Conservation (phyloP, 768 basidiomycete genomes). For the Suillus decipiens region DNA sequence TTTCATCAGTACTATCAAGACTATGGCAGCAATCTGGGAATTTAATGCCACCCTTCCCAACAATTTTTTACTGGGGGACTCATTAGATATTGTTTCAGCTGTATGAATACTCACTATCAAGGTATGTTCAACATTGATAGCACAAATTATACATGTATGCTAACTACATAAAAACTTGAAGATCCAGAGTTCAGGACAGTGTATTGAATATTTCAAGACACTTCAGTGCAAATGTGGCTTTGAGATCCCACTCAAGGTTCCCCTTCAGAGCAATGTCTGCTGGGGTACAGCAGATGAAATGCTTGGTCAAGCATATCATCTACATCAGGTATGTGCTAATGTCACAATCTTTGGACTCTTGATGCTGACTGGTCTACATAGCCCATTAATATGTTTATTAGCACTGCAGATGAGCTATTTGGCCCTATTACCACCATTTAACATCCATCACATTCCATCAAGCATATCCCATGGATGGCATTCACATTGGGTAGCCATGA, state of each 20-base stretch:
- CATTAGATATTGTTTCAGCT: conserved; percentile 33
- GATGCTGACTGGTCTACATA: not conserved
- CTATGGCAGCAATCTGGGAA: conserved; percentile 35
- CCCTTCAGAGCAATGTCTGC: conserved; percentile 26
- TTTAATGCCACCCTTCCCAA: conserved; percentile 28
- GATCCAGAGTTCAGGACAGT: conserved; percentile 26
- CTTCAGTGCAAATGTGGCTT: conserved; percentile 22
- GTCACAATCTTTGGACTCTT: too few relatives aligned
- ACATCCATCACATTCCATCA: conserved; percentile 16
- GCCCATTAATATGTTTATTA: conserved; percentile 19
- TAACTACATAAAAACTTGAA: too few relatives aligned
- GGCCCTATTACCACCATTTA: conserved; percentile 32
- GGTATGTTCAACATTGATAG: too few relatives aligned
- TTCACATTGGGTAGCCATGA: conserved; percentile 24
- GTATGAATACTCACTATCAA: conserved; percentile 33
- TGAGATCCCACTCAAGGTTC: conserved; percentile 20
- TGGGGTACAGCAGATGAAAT: conserved; percentile 31
- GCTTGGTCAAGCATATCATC: conserved; percentile 18
- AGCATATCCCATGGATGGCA: conserved; percentile 29
- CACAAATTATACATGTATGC: too few relatives aligned
- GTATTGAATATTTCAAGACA: conserved; percentile 25
- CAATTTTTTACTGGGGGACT: conserved; percentile 29
- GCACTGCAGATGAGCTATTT: conserved; percentile 28
- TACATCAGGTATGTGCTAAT: conserved; percentile 17
- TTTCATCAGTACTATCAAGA: conserved; percentile 30